Evolutionary conservation across 495 filamentous ascomycete genomes (phyloP).

Genomic region (Hypomontagnella monticulosa): DNA sequence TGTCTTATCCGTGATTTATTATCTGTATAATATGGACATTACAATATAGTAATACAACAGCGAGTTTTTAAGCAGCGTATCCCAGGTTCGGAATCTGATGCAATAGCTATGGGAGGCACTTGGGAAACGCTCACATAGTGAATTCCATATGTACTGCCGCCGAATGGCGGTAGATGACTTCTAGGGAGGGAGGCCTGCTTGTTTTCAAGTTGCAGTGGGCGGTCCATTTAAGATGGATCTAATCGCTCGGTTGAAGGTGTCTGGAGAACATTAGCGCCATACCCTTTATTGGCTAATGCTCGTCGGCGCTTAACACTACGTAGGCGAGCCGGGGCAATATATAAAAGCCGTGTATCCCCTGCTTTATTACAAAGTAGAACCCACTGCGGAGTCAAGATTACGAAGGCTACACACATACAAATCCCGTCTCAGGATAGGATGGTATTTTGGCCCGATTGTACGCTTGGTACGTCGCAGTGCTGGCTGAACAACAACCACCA

Average conservation of each 20-base stretch:
- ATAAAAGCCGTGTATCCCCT: slow-evolving; percentile 1
- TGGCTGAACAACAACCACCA: no score
- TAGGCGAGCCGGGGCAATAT: not conserved
- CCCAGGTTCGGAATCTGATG: not conserved
- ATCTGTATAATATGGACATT: not conserved
- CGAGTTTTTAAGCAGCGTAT: not conserved
- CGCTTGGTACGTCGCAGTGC: no score
- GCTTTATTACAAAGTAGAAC: slow-evolving; percentile 10
- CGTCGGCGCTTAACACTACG: slow-evolving; percentile 23
- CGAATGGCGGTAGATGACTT: slow-evolving; percentile 15
- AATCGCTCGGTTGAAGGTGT: slow-evolving; percentile 10
- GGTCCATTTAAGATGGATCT: slow-evolving; percentile 30
- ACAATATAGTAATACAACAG: not conserved
- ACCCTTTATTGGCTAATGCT: slow-evolving; percentile 22
- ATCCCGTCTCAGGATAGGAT: not conserved
- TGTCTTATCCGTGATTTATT: not conserved
- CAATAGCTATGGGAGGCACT: not conserved
- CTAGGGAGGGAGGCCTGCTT: slow-evolving; percentile 15
- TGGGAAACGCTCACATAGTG: not conserved
- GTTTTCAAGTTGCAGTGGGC: slow-evolving; percentile 10
- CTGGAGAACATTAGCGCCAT: slow-evolving; percentile 28
- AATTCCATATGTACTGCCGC: not conserved
- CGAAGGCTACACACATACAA: not conserved
- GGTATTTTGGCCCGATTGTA: no score
- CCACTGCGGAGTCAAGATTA: not conserved